phyloP scores from a whole-genome alignment of 2,329 filamentous ascomycete species.

The Colletotrichum simmondsii region DNA sequence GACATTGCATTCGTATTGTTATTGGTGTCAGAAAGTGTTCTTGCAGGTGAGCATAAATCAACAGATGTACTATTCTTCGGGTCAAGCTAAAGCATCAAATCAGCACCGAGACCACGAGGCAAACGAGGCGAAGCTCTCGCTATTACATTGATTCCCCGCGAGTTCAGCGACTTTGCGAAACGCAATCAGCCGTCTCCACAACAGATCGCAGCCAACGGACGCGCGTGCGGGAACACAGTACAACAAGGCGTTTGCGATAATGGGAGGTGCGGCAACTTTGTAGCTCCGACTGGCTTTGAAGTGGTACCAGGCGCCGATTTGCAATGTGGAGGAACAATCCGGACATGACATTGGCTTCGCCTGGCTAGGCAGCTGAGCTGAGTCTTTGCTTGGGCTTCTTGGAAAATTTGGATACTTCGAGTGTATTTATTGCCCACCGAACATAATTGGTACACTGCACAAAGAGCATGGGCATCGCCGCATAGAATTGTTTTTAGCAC shows the following conservation, averaged over 20 bases:
- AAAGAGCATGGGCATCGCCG: not conserved
- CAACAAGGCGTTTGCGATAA: conserved; percentile 22
- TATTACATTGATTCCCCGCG: not conserved
- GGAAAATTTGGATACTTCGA: not conserved
- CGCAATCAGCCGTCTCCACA: not conserved
- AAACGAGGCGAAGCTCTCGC: conserved; percentile 17
- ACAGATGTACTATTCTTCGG: no score
- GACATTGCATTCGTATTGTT: not conserved
- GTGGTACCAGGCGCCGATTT: conserved; percentile 4
- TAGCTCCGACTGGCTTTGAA: conserved; percentile 19
- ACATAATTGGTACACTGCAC: not conserved
- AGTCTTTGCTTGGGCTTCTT: not conserved
- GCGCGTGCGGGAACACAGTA: not conserved
- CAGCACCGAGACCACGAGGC: conserved; percentile 9
- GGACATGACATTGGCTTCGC: not conserved
- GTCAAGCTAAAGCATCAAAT: not conserved
- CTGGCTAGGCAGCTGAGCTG: no score
- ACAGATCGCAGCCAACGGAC: conserved; percentile 17
- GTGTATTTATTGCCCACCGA: not conserved
- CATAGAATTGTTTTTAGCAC: no score
- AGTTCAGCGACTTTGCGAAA: not conserved
- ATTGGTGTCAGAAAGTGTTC: not conserved
- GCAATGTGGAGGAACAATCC: not conserved
- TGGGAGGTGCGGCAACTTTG: conserved; percentile 25
- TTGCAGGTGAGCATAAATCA: not conserved